These are phyloP conservation scores for Cyclotella cryptica DNA, from an alignment of 108 stramenopile species.

Conservation along the genomic window DNA sequence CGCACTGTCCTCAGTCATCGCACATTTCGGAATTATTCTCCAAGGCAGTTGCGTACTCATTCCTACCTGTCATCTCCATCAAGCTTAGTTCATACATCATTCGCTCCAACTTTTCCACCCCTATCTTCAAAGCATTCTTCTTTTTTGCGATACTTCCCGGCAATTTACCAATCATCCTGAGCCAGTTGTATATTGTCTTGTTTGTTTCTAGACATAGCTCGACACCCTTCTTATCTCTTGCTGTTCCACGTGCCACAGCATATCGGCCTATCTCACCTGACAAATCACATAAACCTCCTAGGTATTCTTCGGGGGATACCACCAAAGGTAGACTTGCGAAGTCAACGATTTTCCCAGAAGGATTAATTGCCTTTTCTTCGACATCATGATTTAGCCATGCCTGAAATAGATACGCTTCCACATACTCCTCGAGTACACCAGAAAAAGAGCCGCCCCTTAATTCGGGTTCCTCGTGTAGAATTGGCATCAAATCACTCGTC, in stretches of 20 bases:
- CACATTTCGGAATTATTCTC: conserved; percentile 11
- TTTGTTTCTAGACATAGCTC: conserved; percentile 71
- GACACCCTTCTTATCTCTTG: conserved; percentile 79
- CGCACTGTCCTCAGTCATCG: background rate
- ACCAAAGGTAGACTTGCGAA: conserved; percentile 58
- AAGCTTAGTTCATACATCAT: conserved; percentile 89
- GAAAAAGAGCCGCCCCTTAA: conserved; percentile 76
- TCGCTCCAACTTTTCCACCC: conserved; percentile 81
- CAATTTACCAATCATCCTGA: conserved; percentile 60
- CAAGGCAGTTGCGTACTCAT: conserved; percentile 35
- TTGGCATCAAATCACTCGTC: conserved; percentile 67
- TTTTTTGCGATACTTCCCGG: conserved; percentile 71
- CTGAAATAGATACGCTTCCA: conserved; percentile 93
- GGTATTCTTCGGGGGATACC: conserved; percentile 82
- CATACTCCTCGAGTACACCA: conserved; percentile 91
- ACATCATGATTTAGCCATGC: conserved; percentile 63
- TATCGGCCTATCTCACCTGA: conserved; percentile 96
- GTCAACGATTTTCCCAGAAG: conserved; percentile 58
- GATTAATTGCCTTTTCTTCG: conserved; percentile 18
- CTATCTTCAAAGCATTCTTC: conserved; percentile 59
- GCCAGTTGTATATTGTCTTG: conserved; percentile 51
- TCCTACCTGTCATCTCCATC: conserved; percentile 67
- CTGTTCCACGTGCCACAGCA: conserved; percentile 89
- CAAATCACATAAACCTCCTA: conserved; percentile 95
- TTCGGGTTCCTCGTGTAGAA: conserved; percentile 83